These are phyloP conservation scores for Peribolospora baueri DNA, from an alignment of 768 basidiomycete genomes.

Conservation along the genomic window DNA sequence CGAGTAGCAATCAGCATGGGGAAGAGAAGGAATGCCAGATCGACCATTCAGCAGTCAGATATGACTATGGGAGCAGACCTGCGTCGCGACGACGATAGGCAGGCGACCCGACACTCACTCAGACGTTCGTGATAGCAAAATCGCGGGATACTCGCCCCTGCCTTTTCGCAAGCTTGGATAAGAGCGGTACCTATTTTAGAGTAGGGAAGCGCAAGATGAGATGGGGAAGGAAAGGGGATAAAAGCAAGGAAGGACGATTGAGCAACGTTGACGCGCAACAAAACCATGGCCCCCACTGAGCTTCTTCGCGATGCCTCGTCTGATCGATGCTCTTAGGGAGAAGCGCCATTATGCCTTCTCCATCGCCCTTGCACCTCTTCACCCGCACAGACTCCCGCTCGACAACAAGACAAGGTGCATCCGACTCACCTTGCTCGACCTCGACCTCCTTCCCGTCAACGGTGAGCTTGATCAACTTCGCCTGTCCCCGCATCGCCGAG, in stretches of 20 bases:
- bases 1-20: constrained; percentile 24
- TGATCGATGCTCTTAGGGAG: too few relatives aligned
- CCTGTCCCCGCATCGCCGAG: too few relatives aligned
- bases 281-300: too few relatives aligned
- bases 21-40: background rate
- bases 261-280: too few relatives aligned
- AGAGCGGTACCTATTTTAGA: constrained; percentile 25
- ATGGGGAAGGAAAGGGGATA: too few relatives aligned
- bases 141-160: constrained; percentile 16
- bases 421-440: constrained; percentile 62
- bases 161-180: constrained; percentile 17
- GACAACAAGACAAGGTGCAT: background rate
- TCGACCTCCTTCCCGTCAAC: constrained; percentile 95
- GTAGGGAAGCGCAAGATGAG: constrained; percentile 2
- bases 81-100: too few relatives aligned
- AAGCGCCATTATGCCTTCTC: too few relatives aligned
- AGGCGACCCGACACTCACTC: background rate
- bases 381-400: background rate
- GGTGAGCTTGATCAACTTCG: constrained; percentile 46
- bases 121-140: constrained; percentile 15
- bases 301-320: too few relatives aligned
- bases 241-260: too few relatives aligned
- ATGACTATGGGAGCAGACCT: too few relatives aligned
- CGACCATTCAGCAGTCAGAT: too few relatives aligned
- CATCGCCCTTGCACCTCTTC: background rate